phyloP scores from a whole-genome alignment of 2,329 filamentous ascomycete genomes.

The Penicillium thymicola region DNA sequence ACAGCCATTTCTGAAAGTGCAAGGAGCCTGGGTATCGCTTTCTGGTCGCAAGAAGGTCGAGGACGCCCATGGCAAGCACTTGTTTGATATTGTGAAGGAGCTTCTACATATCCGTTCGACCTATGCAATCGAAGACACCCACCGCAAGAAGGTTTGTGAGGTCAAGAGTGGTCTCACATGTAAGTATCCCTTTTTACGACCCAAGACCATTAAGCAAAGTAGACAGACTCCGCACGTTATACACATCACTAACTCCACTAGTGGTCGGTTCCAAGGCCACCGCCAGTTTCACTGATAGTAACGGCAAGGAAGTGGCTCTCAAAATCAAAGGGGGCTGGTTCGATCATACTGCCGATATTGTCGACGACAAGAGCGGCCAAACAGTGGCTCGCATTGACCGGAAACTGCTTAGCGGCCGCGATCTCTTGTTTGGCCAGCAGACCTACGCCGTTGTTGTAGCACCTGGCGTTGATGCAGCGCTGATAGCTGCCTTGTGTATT shows the following conservation, averaged over 20 bases:
- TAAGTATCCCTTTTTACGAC: slow-evolving; percentile 33
- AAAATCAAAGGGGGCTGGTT: slow-evolving; percentile 62
- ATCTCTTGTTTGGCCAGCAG: slow-evolving; percentile 60
- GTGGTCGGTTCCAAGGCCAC: slow-evolving; percentile 27
- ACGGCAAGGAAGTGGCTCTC: slow-evolving; percentile 47
- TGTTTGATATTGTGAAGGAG: slow-evolving; percentile 25
- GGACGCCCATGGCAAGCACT: slow-evolving; percentile 17
- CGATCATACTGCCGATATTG: slow-evolving; percentile 57
- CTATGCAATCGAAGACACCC: slow-evolving; percentile 40
- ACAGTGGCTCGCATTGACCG: slow-evolving; percentile 59
- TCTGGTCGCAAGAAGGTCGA: slow-evolving; percentile 24
- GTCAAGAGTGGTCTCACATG: slow-evolving; percentile 55
- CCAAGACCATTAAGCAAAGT: background rate
- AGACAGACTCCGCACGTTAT: background rate
- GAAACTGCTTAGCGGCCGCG: slow-evolving; percentile 55
- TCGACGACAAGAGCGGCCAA: slow-evolving; percentile 49
- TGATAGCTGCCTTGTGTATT: slow-evolving; percentile 66
- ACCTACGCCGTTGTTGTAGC: slow-evolving; percentile 64
- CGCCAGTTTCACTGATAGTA: slow-evolving; percentile 52
- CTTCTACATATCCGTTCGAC: slow-evolving; percentile 23
- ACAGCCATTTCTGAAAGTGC: slow-evolving; percentile 53
- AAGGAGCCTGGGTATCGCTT: slow-evolving; percentile 50
- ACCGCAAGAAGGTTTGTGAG: slow-evolving; percentile 51
- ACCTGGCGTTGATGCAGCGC: slow-evolving; percentile 62
- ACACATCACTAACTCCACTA: slow-evolving; percentile 9